Conservation (phyloP, 257 asterid genomes). For the Cynanchum wilfordii region DNA sequence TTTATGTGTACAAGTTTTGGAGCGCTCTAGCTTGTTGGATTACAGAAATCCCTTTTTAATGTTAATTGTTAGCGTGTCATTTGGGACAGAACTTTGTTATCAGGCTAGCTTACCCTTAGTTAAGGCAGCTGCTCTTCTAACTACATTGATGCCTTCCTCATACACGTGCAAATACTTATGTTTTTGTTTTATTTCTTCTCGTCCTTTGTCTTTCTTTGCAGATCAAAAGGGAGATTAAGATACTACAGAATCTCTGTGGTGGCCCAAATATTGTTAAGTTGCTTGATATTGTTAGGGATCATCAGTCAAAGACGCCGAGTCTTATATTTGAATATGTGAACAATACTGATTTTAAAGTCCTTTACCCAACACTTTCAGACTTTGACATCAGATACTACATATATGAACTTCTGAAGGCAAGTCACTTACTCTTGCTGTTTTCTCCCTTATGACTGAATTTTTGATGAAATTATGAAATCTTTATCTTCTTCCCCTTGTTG, state of each 20-base stretch:
- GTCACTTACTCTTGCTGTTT: neutral
- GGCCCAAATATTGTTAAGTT: constrained; percentile 93
- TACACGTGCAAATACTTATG: constrained; percentile 7
- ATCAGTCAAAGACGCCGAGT: constrained; percentile 92
- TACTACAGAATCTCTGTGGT: constrained; percentile 82
- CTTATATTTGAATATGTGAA: constrained; percentile 89
- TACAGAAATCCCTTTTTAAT: neutral
- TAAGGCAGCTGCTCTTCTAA: neutral
- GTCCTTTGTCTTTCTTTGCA: constrained; percentile 25
- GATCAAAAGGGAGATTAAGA: constrained; percentile 94
- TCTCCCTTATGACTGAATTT: neutral
- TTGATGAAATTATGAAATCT: neutral
- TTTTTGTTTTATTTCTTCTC: neutral
- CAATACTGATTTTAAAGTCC: constrained; percentile 79
- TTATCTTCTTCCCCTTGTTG: neutral
- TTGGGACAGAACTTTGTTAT: neutral
- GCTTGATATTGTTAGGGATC: constrained; percentile 89
- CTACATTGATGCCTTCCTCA: neutral
- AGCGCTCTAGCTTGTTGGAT: neutral
- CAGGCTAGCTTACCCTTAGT: neutral
- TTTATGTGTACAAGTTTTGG: neutral
- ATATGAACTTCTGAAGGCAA: constrained; percentile 79
- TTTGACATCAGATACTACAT: constrained; percentile 76
- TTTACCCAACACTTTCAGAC: constrained; percentile 82
- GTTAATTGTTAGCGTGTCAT: neutral